Evolutionary conservation across 352 stramenopile species (phyloP).

Genomic region (Phytophthora nicotianae): DNA sequence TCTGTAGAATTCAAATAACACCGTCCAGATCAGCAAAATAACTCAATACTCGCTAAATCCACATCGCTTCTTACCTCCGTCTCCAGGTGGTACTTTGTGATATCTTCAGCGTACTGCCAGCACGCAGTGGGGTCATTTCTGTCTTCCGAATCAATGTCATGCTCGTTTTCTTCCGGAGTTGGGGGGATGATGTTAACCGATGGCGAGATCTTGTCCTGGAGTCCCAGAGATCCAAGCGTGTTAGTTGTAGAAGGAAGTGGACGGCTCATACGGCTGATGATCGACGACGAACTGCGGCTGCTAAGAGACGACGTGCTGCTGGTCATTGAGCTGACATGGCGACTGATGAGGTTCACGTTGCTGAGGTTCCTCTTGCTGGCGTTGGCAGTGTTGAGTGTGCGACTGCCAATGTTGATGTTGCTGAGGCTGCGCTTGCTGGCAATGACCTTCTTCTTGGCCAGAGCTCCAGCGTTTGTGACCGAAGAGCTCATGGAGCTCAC

Average conservation of each 20-base stretch:
- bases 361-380: constrained; percentile 27
- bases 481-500: constrained; percentile 46
- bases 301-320: constrained; percentile 12
- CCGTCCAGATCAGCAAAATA: constrained; percentile 6
- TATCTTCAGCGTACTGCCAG: constrained; percentile 87
- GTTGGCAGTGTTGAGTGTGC: constrained; percentile 24
- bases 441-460: constrained; percentile 58
- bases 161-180: constrained; percentile 30
- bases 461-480: constrained; percentile 20
- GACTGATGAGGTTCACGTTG: constrained; percentile 32
- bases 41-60: not conserved
- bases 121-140: constrained; percentile 61
- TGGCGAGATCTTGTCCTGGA: constrained; percentile 35
- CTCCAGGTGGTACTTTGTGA: constrained; percentile 81
- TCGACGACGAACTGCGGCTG: constrained; percentile 29
- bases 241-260: constrained; percentile 35
- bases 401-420: constrained; percentile 29
- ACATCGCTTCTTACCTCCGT: constrained; percentile 45
- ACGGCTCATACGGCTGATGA: constrained; percentile 32
- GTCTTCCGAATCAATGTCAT: constrained; percentile 83
- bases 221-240: constrained; percentile 41
- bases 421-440: constrained; percentile 47
- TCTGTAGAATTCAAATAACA: constrained; percentile 37
- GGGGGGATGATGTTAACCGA: constrained; percentile 26
- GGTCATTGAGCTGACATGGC: constrained; percentile 8